phyloP scores from a whole-genome alignment of 495 filamentous ascomycete genomes.

The Sordaria brevicollis region DNA sequence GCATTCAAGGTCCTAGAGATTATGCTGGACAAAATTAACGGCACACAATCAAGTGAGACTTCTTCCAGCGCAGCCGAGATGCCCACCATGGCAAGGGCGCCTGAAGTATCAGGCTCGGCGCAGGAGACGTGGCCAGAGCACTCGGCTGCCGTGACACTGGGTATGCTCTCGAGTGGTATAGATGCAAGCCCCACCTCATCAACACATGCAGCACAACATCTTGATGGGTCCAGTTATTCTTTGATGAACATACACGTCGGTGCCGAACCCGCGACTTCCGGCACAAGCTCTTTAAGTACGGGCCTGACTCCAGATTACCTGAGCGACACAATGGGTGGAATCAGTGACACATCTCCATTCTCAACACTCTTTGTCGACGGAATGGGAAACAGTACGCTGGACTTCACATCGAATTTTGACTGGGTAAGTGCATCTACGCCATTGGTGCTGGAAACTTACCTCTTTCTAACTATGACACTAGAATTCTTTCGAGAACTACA shows the following conservation, averaged over 20 bases:
- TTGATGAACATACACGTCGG: not conserved
- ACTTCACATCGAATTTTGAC: conserved; percentile 53
- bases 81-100: conserved; percentile 20
- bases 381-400: conserved; percentile 31
- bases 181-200: conserved; percentile 37
- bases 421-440: conserved; percentile 49
- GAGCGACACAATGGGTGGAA: conserved; percentile 44
- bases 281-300: conserved; percentile 13
- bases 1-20: conserved; percentile 64
- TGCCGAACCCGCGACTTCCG: conserved; percentile 1
- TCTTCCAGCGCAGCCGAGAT: conserved; percentile 2
- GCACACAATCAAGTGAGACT: conserved; percentile 10
- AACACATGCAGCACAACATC: not conserved
- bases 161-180: conserved; percentile 64
- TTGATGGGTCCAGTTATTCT: not conserved
- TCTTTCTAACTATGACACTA: conserved; percentile 10
- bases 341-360: conserved; percentile 45
- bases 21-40: conserved; percentile 67
- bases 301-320: conserved; percentile 38
- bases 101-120: conserved; percentile 16
- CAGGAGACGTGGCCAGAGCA: conserved; percentile 43
- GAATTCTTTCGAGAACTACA: conserved; percentile 40
- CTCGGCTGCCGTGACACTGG: conserved; percentile 71
- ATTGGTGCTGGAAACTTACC: not conserved
- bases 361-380: conserved; percentile 32